Evolutionary conservation across 2,329 filamentous ascomycete genomes (phyloP).

Genomic region (Tolypocladium tropicale): DNA sequence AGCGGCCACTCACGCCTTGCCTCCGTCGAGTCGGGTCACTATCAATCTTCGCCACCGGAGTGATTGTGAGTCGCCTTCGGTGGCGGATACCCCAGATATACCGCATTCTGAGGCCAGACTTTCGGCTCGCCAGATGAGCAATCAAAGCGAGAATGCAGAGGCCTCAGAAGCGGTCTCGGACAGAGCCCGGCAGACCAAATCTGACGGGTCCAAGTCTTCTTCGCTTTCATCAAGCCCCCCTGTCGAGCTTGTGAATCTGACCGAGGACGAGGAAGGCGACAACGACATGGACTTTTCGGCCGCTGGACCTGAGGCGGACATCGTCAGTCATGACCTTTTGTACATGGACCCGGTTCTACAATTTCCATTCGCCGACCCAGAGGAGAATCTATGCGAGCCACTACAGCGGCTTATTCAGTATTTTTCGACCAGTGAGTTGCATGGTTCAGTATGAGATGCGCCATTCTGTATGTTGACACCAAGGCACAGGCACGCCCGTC

Average conservation of each 20-base stretch:
- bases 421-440: constrained; percentile 18
- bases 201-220: not conserved
- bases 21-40: constrained; percentile 47
- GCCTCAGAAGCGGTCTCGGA: not conserved
- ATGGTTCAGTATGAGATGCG: not conserved
- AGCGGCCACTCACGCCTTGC: constrained; percentile 21
- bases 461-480: not conserved
- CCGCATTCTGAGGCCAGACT: not conserved
- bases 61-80: not conserved
- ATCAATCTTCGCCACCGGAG: constrained; percentile 43
- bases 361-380: constrained; percentile 34
- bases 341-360: constrained; percentile 30
- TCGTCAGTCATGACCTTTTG: constrained; percentile 10
- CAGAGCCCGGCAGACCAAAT: not conserved
- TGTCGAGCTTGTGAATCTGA: constrained; percentile 30
- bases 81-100: not conserved
- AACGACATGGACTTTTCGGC: constrained; percentile 21
- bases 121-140: not conserved
- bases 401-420: constrained; percentile 26
- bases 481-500: constrained; percentile 29
- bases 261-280: constrained; percentile 18
- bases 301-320: constrained; percentile 17
- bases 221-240: constrained; percentile 25
- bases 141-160: not conserved
- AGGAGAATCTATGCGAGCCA: constrained; percentile 19